Evolutionary conservation across 2,329 filamentous ascomycete species (phyloP).

Genomic region (Exophiala sideris): DNA sequence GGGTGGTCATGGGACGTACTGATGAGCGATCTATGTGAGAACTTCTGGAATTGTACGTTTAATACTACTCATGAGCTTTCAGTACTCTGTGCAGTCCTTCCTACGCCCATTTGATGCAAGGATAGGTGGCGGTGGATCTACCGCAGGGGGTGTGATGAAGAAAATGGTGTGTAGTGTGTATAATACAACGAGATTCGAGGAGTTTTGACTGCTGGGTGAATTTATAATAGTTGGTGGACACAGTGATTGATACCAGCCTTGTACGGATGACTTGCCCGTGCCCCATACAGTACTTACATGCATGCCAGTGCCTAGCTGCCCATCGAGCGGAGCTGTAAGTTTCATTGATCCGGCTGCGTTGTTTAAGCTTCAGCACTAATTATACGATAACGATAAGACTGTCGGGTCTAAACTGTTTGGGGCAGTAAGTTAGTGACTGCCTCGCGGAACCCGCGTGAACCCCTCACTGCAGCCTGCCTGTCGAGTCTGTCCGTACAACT

Average conservation of each 20-base stretch:
- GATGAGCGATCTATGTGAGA: conserved; percentile 20
- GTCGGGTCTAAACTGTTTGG: background rate
- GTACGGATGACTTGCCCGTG: no score
- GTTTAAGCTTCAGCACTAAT: background rate
- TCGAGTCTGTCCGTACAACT: background rate
- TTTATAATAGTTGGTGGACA: no score
- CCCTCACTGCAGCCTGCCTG: conserved; percentile 12
- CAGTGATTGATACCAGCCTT: no score
- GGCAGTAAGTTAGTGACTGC: background rate
- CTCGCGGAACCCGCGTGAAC: background rate
- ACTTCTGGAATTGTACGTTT: conserved; percentile 17
- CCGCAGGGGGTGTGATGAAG: background rate
- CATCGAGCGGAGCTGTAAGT: background rate
- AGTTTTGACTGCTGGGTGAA: background rate
- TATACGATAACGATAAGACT: background rate
- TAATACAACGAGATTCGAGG: background rate
- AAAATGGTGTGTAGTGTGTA: background rate
- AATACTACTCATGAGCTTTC: conserved; percentile 8
- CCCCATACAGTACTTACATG: no score
- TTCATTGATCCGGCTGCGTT: background rate
- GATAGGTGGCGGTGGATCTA: background rate
- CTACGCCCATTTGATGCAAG: background rate
- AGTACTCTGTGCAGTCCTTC: conserved; percentile 1
- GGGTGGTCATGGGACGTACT: conserved; percentile 7
- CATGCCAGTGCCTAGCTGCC: no score